Evolutionary conservation across 177 flowering plant species (phyloP).

Genomic region (Vitis hybrid): DNA sequence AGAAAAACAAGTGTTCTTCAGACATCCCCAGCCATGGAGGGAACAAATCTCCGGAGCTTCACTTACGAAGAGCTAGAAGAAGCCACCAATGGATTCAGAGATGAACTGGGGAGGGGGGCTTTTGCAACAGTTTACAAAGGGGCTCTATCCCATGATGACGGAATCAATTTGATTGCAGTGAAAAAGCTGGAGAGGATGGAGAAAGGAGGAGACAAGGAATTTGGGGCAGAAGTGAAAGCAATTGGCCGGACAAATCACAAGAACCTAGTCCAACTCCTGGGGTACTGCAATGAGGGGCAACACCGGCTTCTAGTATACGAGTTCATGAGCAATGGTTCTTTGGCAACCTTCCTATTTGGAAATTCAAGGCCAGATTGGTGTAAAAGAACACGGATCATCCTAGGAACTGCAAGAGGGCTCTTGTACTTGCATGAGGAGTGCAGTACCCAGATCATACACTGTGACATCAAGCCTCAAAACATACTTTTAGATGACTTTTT

Average conservation of each 20-base stretch:
- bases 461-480: conserved; percentile 63
- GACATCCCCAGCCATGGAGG: background rate
- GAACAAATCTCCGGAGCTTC: conserved; percentile 22
- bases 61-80: conserved; percentile 27
- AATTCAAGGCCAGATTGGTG: conserved; percentile 37
- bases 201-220: conserved; percentile 41
- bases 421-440: conserved; percentile 54
- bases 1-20: background rate
- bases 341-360: conserved; percentile 43
- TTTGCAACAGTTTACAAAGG: conserved; percentile 54
- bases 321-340: conserved; percentile 43
- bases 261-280: conserved; percentile 47
- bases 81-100: conserved; percentile 37
- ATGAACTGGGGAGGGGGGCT: conserved; percentile 40
- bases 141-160: background rate
- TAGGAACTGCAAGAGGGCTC: conserved; percentile 43
- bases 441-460: conserved; percentile 48
- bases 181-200: conserved; percentile 38
- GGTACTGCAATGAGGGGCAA: conserved; percentile 44
- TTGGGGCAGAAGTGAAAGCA: conserved; percentile 39
- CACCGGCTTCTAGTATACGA: conserved; percentile 49
- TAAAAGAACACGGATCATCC: conserved; percentile 31
- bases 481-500: conserved; percentile 43
- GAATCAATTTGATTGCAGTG: conserved; percentile 26
- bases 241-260: conserved; percentile 57